Percentiles rank a stretch among this genome's conserved stretches.
Evolutionary conservation across 2,329 filamentous ascomycete species (phyloP).

Genomic region (Aspergillus sp.): DNA sequence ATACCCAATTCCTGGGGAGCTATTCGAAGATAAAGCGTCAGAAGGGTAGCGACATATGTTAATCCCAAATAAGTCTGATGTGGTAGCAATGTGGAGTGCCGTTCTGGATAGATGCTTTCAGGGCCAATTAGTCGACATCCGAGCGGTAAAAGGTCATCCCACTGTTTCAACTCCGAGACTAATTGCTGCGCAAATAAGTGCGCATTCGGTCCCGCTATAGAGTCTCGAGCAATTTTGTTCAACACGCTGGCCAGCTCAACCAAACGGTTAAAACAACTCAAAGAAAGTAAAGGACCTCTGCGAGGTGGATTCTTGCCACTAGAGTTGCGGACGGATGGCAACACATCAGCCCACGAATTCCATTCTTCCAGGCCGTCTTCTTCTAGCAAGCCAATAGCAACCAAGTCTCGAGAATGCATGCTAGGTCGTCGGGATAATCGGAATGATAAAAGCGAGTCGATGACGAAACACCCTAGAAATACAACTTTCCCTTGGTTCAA

Average conservation of each 20-base stretch:
- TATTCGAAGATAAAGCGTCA: constrained; percentile 37
- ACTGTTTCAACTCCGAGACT: constrained; percentile 37
- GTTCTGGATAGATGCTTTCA: constrained; percentile 38
- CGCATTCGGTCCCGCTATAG: constrained; percentile 28
- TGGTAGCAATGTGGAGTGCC: constrained; percentile 37
- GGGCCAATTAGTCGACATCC: constrained; percentile 38
- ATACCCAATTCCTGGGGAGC: constrained; percentile 31
- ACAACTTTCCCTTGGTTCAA: constrained; percentile 43
- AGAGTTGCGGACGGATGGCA: constrained; percentile 33
- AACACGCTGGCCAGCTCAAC: constrained; percentile 41
- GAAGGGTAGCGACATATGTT: constrained; percentile 37
- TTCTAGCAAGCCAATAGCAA: constrained; percentile 52
- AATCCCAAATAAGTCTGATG: constrained; percentile 42
- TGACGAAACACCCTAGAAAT: constrained; percentile 53
- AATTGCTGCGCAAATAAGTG: constrained; percentile 35
- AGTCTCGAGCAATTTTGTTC: constrained; percentile 36
- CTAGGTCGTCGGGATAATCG: constrained; percentile 48
- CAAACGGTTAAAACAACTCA: constrained; percentile 56
- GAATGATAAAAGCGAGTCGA: constrained; percentile 54
- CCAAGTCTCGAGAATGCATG: constrained; percentile 49
- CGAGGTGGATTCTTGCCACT: constrained; percentile 30
- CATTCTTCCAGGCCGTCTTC: constrained; percentile 73
- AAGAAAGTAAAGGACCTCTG: constrained; percentile 42
- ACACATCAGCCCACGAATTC: constrained; percentile 65
- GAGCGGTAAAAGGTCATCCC: constrained; percentile 37